A percentile compares a stretch with the other conserved stretches of the same genome.
Conservation (phyloP, 371 early-diverging fungal genomes). For the Coemansia sp. region DNA sequence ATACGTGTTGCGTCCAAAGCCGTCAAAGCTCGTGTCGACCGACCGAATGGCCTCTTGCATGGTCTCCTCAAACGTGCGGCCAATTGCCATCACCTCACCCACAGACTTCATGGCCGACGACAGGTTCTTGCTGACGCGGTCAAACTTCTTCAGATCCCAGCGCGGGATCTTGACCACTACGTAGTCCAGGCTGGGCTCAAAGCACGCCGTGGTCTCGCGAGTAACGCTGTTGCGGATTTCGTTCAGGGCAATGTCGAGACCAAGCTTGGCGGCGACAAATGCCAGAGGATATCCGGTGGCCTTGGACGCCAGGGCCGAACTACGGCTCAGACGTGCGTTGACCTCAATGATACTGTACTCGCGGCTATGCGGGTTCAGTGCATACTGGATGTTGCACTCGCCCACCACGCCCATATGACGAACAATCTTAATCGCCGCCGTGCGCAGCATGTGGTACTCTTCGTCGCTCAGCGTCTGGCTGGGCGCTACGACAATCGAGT, state of each 20-base stretch:
- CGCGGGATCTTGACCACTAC: constrained; percentile 93
- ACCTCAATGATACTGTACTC: constrained; percentile 97
- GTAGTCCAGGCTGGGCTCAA: constrained; percentile 94
- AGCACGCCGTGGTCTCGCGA: constrained; percentile 91
- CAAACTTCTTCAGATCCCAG: constrained; percentile 95
- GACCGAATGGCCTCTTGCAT: constrained; percentile 94
- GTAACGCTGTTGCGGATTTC: constrained; percentile 90
- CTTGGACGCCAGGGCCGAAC: constrained; percentile 89
- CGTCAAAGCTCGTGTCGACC: constrained; percentile 83
- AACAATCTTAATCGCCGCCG: no score
- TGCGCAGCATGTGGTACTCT: constrained; percentile 94
- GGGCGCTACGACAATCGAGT: constrained; percentile 96
- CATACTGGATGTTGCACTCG: constrained; percentile 97
- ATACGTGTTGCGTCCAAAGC: constrained; percentile 70
- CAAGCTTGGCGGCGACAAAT: constrained; percentile 96
- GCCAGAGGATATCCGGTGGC: constrained; percentile 98
- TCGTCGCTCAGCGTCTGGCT: constrained; percentile 92
- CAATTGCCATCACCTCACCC: constrained; percentile 96
- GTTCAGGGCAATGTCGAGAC: constrained; percentile 85
- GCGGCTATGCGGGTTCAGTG: constrained; percentile 86
- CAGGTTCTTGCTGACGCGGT: constrained; percentile 82
- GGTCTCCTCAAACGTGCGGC: constrained; percentile 93
- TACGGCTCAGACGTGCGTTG: constrained; percentile 92
- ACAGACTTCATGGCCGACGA: constrained; percentile 93
- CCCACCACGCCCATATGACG: constrained; percentile 94